Percentiles rank a stretch among this genome's conserved stretches.
These are phyloP conservation scores for Arxiozyma bovina DNA, from an alignment of 1,139 yeast species.

Conservation along the genomic window DNA sequence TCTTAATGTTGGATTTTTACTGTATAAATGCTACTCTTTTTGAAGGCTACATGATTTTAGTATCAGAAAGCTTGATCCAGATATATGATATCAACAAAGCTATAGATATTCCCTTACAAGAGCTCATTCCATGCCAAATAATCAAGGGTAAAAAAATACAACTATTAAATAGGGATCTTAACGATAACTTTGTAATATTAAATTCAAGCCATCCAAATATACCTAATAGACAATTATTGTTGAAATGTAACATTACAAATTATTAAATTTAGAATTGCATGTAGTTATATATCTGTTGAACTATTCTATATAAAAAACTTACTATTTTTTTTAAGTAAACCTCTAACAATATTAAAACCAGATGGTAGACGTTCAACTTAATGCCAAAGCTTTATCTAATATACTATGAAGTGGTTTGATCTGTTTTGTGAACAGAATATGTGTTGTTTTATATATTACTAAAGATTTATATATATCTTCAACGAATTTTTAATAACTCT, in stretches of 20 bases:
- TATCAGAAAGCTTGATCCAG: slow-evolving; percentile 64
- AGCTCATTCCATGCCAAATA: slow-evolving; percentile 52
- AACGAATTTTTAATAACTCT: neutral
- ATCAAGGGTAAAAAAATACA: slow-evolving; percentile 60
- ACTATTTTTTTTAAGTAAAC: too few species aligned
- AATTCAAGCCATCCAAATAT: slow-evolving; percentile 65
- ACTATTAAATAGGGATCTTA: slow-evolving; percentile 37
- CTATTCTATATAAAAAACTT: too few species aligned
- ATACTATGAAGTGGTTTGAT: too few species aligned
- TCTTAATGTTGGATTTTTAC: slow-evolving; percentile 54
- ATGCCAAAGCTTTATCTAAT: too few species aligned
- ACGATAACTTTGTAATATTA: slow-evolving; percentile 39
- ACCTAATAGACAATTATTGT: slow-evolving; percentile 53
- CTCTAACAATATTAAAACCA: too few species aligned
- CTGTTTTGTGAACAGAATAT: too few species aligned
- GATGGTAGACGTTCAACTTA: too few species aligned
- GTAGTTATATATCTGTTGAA: too few species aligned
- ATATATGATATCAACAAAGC: slow-evolving; percentile 46
- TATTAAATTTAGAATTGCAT: neutral
- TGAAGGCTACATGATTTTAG: slow-evolving; percentile 52
- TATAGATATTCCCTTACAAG: slow-evolving; percentile 17
- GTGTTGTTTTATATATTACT: neutral
- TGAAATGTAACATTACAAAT: slow-evolving; percentile 19
- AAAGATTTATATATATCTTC: neutral
- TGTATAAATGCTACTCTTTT: slow-evolving; percentile 49